Base-by-base conservation (phyloP, 345 rosid genomes). In the Populus euphratica region DNA sequence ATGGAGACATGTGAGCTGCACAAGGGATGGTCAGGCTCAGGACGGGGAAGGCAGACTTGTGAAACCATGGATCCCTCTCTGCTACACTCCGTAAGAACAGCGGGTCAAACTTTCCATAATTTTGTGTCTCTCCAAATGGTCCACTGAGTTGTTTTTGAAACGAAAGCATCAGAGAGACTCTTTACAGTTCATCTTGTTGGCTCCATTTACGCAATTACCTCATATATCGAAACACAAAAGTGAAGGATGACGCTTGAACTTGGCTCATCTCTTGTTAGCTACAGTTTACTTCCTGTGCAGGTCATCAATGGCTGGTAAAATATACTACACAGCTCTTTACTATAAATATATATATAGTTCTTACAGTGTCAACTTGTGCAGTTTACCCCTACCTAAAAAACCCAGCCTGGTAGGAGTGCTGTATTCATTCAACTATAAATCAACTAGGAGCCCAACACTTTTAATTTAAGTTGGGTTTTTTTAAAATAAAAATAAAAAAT, bases 1-100 rank as follows among this genome's bases (percentile, higher is more conserved):
- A 81, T 86, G 88, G 74, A 73, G 43, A 78, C 90, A 86, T 88
- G 90, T 84, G 87, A 81, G 49, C 4, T 82, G 80, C 86, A 82
- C 84, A 83, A 80, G 80, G 72, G 76, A 75, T 75, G 75, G 78
- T 70, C 84, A 83, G 77, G 80, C 73, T 74, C 73, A 73, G 76
- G 50, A 62, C 21, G 54, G 69, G 72, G 61, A 38, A 14, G 21
- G 35, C n/a, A 74, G 17, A 81, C 50, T 62, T 68, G 21, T 43
- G 13, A 11, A 10, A 38, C 16, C 63, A 52, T 52, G 77, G 73
- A 64, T 67, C 69, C 73, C n/a, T 52, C 49, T 47, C 25, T 21
- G 67, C 27, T 2, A 77, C 43, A 61, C 59, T 43, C 27, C 21
- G 59, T 44, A 21, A 6, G 67, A 50, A 72, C 78, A 76, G 43